Evolutionary conservation across 2,329 filamentous ascomycete genomes (phyloP).

Genomic region (Aspergillus sp.): DNA sequence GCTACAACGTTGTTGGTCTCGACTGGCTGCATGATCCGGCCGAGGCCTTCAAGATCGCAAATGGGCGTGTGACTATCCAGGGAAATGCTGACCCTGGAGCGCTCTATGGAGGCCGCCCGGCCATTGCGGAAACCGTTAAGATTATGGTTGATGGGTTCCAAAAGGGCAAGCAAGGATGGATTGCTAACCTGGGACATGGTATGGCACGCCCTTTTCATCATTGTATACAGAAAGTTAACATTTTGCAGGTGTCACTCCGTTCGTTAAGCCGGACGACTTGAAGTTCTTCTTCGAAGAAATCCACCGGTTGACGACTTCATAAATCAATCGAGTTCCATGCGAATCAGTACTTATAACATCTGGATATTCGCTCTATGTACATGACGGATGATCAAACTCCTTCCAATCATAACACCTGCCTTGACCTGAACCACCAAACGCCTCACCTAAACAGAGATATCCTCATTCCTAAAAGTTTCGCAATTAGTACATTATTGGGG

Average conservation of each 20-base stretch:
- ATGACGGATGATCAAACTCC: background rate
- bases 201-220: constrained; percentile 17
- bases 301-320: constrained; percentile 51
- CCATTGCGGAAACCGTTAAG: constrained; percentile 76
- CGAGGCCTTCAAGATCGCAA: constrained; percentile 72
- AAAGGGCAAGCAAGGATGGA: constrained; percentile 84
- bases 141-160: constrained; percentile 82
- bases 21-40: constrained; percentile 92
- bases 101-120: constrained; percentile 73
- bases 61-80: constrained; percentile 74
- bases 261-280: constrained; percentile 87
- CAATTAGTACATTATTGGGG: too few species aligned
- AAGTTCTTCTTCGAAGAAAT: constrained; percentile 93
- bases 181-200: constrained; percentile 94
- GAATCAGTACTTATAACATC: constrained; percentile 1
- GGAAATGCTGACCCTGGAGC: constrained; percentile 94
- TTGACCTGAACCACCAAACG: too few species aligned
- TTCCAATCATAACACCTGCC: too few species aligned
- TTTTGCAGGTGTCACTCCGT: constrained; percentile 73
- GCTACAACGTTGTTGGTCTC: constrained; percentile 88
- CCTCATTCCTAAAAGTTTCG: constrained; percentile 47
- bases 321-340: constrained; percentile 1
- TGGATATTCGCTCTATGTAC: background rate
- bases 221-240: constrained; percentile 15
- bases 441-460: constrained; percentile 45